Evolutionary conservation across 345 rosid species (phyloP), one percentile per base, ranked within the genome.

Genomic region (Eucalyptus curtisii): DNA sequence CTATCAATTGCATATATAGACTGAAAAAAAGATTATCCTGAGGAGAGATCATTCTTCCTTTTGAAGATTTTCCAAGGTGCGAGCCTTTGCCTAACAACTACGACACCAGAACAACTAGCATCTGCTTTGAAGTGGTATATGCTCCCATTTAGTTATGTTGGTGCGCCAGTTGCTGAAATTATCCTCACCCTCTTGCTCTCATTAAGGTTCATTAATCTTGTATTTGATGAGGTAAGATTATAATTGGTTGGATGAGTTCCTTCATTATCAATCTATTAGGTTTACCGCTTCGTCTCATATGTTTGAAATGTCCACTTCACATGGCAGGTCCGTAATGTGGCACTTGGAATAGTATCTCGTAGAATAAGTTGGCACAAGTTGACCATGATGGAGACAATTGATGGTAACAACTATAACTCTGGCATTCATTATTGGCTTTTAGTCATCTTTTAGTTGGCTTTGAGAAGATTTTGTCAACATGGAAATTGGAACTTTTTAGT

Each of bases 71-170:
- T 97, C 88, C 99, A 95, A 95, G 95, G 99, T 93, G 97, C 97
- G 22, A 96, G 97, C 88, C 94, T 97, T 86, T 96, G 98, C 93
- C 93, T 97, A 81, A 96, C 98, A 80, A 97, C 99, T 88, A 97
- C 99, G 52, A 94, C 98, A 24, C 99, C 99, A 1, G 99, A 97
- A 93, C 98, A 97, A 90, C 95, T 97, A 88, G 98, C 99, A 3
- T 94, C 93, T 90, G 95, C 98, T 89, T 91, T 97, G 90, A 93
- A 94, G 89, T 96, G 99, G 99, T 96, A 93, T 91, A 92, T 96
- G 95, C 93, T 93, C 87, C 99, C 99, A 52, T 89, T 97, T 90
- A 95, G 91, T 53, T 90, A 88, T 89, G 88, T 96, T 31, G 96
- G 99, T 89, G 98, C 95, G 86, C 99, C 99, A 13, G 99, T 97